Base-by-base conservation (phyloP, 208 protist genomes). In the Trypanosoma theileri region DNA sequence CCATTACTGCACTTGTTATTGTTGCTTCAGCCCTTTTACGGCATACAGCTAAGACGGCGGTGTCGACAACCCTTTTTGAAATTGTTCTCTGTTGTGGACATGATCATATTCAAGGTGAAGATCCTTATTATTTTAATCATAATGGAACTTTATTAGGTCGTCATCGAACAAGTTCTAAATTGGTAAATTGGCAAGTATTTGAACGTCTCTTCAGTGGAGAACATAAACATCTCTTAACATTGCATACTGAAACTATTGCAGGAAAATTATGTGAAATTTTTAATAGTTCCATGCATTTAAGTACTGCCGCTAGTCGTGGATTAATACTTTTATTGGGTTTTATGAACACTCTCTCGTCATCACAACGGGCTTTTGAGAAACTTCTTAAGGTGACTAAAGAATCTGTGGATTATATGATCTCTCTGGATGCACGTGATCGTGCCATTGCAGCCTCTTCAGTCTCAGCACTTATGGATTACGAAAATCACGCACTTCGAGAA, bases 11-110 rank as follows among this genome's bases (percentile, higher is more conserved):
- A 53, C 62, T 91, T 26, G 31, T 82, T 42, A 46, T 69, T 19
- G 52, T 88, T 46, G 82, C 77, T 54, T 58, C 68, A 2, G 84
- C 77, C 57, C 71, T 93, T 51, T 73, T 91, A 57, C 69, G 75
- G 55, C 77, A 85, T 75, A 69, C 65, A n/a, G 10, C 60, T 13
- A 68, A 59, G 48, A 63, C 59, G n/a, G 48, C 76, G 41, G 66
- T 87, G 17, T 50, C 68, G 11, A 64, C 74, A 1, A 69, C 71
- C 11, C 74, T 95, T 13, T 72, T 69, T 21, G 83, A 94, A 69
- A 22, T 92, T 66, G 74, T 96, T 12, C 56, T 93, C 12, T 92
- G 88, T 52, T 85, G 73, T 52, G 91, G 82, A 0, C 88, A 94
- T 75, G 88, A 93, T 74, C 69, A 89, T 79, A 66, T 89, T 17